phyloP scores from a whole-genome alignment of 495 filamentous ascomycete species.

The Stereocaulon alpinum region DNA sequence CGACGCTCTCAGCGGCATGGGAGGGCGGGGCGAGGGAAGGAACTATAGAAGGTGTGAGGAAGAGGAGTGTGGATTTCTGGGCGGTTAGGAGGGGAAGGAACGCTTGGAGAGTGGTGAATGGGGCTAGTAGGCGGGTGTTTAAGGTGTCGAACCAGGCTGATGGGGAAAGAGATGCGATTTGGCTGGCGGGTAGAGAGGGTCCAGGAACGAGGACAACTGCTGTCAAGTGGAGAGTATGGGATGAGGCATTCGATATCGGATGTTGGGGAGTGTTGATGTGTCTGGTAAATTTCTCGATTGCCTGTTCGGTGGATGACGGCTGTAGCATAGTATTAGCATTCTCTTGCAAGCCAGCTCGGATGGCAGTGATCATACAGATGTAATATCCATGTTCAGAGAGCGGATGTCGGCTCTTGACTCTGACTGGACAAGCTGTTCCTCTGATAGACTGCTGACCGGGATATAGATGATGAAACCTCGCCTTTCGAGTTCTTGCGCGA shows the following conservation, averaged over 20 bases:
- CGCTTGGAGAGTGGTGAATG: slow-evolving; percentile 73
- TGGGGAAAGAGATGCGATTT: slow-evolving; percentile 71
- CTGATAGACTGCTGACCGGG: slow-evolving; percentile 65
- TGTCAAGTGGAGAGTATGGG: slow-evolving; percentile 62
- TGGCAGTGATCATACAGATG: slow-evolving; percentile 43
- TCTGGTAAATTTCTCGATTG: slow-evolving; percentile 42
- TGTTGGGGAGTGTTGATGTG: slow-evolving; percentile 62
- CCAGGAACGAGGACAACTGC: slow-evolving; percentile 66
- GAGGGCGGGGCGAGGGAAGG: slow-evolving; percentile 73
- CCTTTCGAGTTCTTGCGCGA: slow-evolving; percentile 77
- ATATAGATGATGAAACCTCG: slow-evolving; percentile 91
- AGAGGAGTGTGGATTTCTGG: slow-evolving; percentile 49
- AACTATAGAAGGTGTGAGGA: slow-evolving; percentile 79
- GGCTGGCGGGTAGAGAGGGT: slow-evolving; percentile 53
- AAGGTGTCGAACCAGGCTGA: slow-evolving; percentile 78
- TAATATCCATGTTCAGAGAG: slow-evolving; percentile 72
- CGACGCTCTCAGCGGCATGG: slow-evolving; percentile 69
- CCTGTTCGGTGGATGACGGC: slow-evolving; percentile 48
- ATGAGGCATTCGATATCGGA: slow-evolving; percentile 58
- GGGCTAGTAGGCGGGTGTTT: slow-evolving; percentile 86
- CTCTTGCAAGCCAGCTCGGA: neutral
- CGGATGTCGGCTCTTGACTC: slow-evolving; percentile 70
- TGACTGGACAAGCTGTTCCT: slow-evolving; percentile 67
- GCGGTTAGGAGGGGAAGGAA: slow-evolving; percentile 70
- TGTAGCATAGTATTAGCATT: slow-evolving; percentile 36